Percentiles rank a stretch among this genome's conserved stretches.
These are phyloP conservation scores for Candida taoyuanica DNA, from an alignment of 805 yeast genomes.

Conservation along the genomic window DNA sequence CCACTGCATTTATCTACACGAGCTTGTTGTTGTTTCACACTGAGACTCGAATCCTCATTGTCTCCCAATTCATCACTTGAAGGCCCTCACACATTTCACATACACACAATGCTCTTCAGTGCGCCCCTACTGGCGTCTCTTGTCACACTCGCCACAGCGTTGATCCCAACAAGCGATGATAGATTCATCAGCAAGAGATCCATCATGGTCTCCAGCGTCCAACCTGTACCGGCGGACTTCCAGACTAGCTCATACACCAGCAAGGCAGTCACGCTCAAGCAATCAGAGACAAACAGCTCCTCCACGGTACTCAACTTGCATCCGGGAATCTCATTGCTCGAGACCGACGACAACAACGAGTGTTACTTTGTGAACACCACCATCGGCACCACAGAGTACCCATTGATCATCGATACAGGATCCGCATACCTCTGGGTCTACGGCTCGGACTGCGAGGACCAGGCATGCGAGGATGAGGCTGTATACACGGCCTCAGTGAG, in stretches of 20 bases:
- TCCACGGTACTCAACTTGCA: conserved; percentile 22
- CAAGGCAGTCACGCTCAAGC: not conserved
- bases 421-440: conserved; percentile 63
- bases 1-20: no score
- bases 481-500: conserved; percentile 27
- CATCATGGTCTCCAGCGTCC: conserved; percentile 9
- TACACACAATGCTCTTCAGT: conserved; percentile 3
- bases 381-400: conserved; percentile 38
- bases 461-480: conserved; percentile 36
- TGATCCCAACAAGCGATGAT: conserved; percentile 11
- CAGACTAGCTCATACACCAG: not conserved
- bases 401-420: conserved; percentile 60
- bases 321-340: conserved; percentile 27
- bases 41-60: no score
- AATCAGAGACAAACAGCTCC: conserved; percentile 1
- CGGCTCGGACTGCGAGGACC: conserved; percentile 43
- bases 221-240: conserved; percentile 7
- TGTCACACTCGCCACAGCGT: conserved; percentile 2
- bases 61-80: no score
- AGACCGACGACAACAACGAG: conserved; percentile 27
- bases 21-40: no score
- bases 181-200: conserved; percentile 6
- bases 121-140: conserved; percentile 1
- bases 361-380: conserved; percentile 39
- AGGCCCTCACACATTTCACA: no score